A percentile compares a stretch with the other conserved stretches of the same genome.
These are phyloP conservation scores for Asterionellopsis glacialis DNA, from an alignment of 108 stramenopile species.

Conservation along the genomic window DNA sequence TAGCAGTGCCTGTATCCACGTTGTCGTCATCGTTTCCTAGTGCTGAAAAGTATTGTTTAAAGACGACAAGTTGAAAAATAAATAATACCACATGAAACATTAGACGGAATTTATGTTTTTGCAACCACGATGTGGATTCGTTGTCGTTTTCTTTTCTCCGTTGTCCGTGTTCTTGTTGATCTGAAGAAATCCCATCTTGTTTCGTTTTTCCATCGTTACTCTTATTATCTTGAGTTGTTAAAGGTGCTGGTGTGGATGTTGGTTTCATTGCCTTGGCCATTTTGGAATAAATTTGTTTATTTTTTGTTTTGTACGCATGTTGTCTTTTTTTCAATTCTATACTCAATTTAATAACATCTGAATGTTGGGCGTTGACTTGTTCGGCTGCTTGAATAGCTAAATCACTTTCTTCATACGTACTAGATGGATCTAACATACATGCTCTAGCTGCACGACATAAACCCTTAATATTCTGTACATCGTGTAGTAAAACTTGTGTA, in stretches of 20 bases:
- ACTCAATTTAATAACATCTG: slow-evolving; percentile 20
- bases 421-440: slow-evolving; percentile 36
- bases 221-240: background rate
- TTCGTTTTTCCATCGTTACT: background rate
- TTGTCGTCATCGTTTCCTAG: too few species aligned
- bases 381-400: slow-evolving; percentile 43
- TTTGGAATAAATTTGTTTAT: slow-evolving; percentile 30
- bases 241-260: background rate
- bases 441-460: slow-evolving; percentile 47
- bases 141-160: background rate
- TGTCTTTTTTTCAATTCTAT: slow-evolving; percentile 26
- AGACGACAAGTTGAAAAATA: too few species aligned
- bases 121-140: background rate
- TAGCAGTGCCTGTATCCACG: too few species aligned
- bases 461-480: slow-evolving; percentile 45
- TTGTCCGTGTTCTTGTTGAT: too few species aligned
- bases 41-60: too few species aligned
- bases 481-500: slow-evolving; percentile 28
- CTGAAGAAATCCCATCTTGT: background rate
- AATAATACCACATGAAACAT: too few species aligned
- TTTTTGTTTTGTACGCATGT: slow-evolving; percentile 23
- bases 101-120: too few species aligned
- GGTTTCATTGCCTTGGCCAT: slow-evolving; percentile 1
- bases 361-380: slow-evolving; percentile 16
- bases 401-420: slow-evolving; percentile 39